phyloP scores from a whole-genome alignment of 2,329 filamentous ascomycete species.

The Exophiala oligosperma region DNA sequence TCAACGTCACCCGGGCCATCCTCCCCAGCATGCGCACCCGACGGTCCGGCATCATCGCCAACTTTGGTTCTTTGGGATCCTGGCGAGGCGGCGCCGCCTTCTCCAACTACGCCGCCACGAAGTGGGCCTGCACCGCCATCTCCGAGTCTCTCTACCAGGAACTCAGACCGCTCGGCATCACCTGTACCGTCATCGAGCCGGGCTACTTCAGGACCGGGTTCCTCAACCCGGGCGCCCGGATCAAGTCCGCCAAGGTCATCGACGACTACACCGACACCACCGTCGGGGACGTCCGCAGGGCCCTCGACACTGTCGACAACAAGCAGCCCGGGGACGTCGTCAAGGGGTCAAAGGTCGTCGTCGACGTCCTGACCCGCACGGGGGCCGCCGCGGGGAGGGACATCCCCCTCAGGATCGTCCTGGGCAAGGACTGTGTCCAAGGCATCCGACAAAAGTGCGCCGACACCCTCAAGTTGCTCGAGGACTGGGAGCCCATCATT shows the following conservation, averaged over 20 bases:
- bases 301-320: not conserved
- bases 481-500: not conserved
- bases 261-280: not conserved
- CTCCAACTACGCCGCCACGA: conserved; percentile 45
- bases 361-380: not conserved
- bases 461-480: not conserved
- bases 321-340: not conserved
- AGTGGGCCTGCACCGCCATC: conserved; percentile 46
- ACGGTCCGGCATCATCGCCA: conserved; percentile 46
- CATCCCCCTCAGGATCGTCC: not conserved
- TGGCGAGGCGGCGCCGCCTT: conserved; percentile 41
- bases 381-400: not conserved
- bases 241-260: not conserved
- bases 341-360: not conserved
- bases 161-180: conserved; percentile 45
- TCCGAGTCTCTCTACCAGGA: conserved; percentile 47
- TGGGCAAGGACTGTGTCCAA: not conserved
- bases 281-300: not conserved
- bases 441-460: not conserved
- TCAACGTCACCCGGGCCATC: conserved; percentile 42
- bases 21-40: conserved; percentile 45
- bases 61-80: conserved; percentile 46
- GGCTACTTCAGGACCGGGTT: conserved; percentile 48
- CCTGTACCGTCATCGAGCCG: conserved; percentile 44
- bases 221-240: not conserved